Evolutionary conservation across 1,284 basidiomycete genomes (phyloP), one percentile per base, ranked within the genome.

Genomic region (Ganoderma lucidum): DNA sequence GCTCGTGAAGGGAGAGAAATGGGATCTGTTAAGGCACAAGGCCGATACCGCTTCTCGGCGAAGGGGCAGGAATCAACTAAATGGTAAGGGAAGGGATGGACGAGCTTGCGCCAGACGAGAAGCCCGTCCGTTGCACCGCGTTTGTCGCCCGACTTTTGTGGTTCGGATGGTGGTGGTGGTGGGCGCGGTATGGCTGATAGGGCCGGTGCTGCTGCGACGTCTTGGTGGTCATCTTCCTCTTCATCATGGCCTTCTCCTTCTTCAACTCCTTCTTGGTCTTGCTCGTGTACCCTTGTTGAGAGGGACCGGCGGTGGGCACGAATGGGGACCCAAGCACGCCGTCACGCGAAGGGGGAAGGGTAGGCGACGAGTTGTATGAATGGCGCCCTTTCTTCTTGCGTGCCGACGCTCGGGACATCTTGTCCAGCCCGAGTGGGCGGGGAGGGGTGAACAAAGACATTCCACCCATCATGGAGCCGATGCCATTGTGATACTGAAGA

Each of bases 81-180:
- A 78, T 68, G 66, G 73, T 71, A 60, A 78, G 75, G 48, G 76
- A 74, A 39, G 79, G 77, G 41, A 76, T 72, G 30, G 71, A 70
- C 32, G 75, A 75, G 59, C 72, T 73, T 45, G 77, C 73, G 14
- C 72, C 69, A 44, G 70, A 70, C 53, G 85, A 84, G 71, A 83
- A 86, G 28, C 81, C 82, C n/a, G 81, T 81, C 70, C 92, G 87
- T 79, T 93, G 92, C 76, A 84, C 80, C 63, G 89, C 86, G 69
- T 84, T 83, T 55, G 86, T 84, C 70, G 87, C 84, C 55, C 91
- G 86, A 65, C 83, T 83, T 81, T 92, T 93, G 75, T 82, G 81
- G 75, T 93, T 93, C 23, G 92, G 90, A 35, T 67, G 65, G 76
- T 91, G 89, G 75, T 90, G 89, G n/a, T 86, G 83, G 70, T 88